A percentile compares a stretch with the other conserved stretches of the same genome.
These are phyloP conservation scores for Dactylellina sp. DNA, from an alignment of 2,329 filamentous ascomycete genomes.

Conservation along the genomic window DNA sequence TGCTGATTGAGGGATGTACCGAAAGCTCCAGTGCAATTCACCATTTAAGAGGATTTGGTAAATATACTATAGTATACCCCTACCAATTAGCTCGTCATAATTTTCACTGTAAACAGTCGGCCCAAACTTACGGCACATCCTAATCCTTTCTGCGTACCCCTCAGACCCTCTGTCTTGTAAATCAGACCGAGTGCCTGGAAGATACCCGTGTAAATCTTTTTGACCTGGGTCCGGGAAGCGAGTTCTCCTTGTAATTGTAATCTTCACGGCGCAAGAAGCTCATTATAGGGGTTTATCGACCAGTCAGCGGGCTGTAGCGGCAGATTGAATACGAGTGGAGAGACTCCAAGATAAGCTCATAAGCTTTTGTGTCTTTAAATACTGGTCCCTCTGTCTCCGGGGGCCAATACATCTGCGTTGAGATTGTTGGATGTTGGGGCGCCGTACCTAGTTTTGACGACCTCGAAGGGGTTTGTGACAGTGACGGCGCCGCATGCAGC, in stretches of 20 bases:
- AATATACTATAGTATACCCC: constrained; percentile 73
- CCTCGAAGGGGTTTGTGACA: constrained; percentile 97
- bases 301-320: constrained; percentile 44
- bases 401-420: not conserved
- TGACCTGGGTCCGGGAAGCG: constrained; percentile 84
- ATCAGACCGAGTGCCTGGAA: constrained; percentile 92
- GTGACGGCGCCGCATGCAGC: constrained; percentile 97
- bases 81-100: constrained; percentile 37
- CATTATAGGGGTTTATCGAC: constrained; percentile 1
- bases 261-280: constrained; percentile 65
- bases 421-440: not conserved
- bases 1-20: not conserved
- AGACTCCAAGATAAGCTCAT: constrained; percentile 11
- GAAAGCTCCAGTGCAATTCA: not conserved
- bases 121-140: constrained; percentile 75
- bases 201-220: constrained; percentile 89
- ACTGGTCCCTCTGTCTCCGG: not conserved
- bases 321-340: not conserved
- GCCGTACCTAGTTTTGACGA: constrained; percentile 92
- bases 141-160: constrained; percentile 87
- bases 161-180: constrained; percentile 85
- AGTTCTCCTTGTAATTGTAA: constrained; percentile 97
- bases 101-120: not conserved
- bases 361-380: constrained; percentile 9
- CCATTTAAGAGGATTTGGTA: constrained; percentile 96